Evolutionary conservation across 495 filamentous ascomycete species (phyloP), one percentile per base, ranked within the genome.

Genomic region (Paragyromitra xinjiangensis): DNA sequence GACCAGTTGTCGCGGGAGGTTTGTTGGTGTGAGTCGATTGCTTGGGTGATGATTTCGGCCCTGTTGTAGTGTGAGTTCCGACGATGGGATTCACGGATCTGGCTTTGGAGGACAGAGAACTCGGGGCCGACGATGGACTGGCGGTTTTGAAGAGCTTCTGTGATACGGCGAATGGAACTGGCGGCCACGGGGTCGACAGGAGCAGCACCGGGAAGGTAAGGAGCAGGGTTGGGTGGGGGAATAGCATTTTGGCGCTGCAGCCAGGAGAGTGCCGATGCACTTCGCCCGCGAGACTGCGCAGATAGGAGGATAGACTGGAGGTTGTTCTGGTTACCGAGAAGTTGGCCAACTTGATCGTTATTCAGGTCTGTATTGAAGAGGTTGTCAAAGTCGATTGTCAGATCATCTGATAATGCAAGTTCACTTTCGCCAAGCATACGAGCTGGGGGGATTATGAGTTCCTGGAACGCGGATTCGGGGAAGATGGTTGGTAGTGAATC

Each of bases 11-110:
- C 44, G 16, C 70, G 50, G n/a, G 83, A 53, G 2, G 71, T 37
- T 5, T 64, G 65, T 37, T 79, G 70, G 61, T 80, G 67, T 7
- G 81, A 79, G 19, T 81, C 71, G 7, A 78, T 78, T 11, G 80
- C 83, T 2, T 80, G 78, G 22, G 74, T 74, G n/a, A 85, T 69
- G 5, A 84, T 81, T 42, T 81, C 78, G 2, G 74, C 69, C 39
- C 79, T 81, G 37, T 45, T 75, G 34, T 64, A 12, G 14, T 16
- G 61, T 12, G 59, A 56, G 50, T 69, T 85, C 70, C 40, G 79
- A 53, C 24, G 59, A 53, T 66, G 83, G n/a, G 12, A 80, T 51
- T 40, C 73, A 6, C 73, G 70, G 58, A 58, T 83, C 40, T 34
- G 75, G 16, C 53, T 62, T 50, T 50, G 69, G n/a, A 45, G 48